Evolutionary conservation across 164 flowering plant species (phyloP), one percentile per base, ranked within the genome.

Genomic region (Dillenia suffruticosa): DNA sequence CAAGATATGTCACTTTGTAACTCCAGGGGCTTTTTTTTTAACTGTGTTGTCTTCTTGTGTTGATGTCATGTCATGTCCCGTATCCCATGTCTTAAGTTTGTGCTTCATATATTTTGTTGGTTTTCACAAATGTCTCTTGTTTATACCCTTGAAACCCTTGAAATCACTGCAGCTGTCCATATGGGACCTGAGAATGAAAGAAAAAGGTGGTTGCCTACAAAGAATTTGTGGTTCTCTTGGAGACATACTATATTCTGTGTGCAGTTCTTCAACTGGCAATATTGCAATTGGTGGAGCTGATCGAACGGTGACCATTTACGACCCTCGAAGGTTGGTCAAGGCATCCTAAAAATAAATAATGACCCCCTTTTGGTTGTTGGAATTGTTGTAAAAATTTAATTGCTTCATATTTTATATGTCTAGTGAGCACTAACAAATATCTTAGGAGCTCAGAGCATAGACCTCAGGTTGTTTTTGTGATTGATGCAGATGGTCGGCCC

Each of bases 271-370:
- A 55, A 69, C 65, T 68, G 84, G 92, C 68, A 65, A 73, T 67
- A 63, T 91, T 74, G 97, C 92, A 16, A 89, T 78, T 10, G 96
- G 86, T 72, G 97, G 97, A 64, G 81, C 88, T 61, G 96, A 91
- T 70, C 93, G 93, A 45, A 81, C 87, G 65, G 84, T 89, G 51
- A 78, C 92, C 24, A 68, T 89, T 51, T 89, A 89, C 77, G 97
- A 91, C 73, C 89, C 91, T 76, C 90, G 97, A 72, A 89, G 90
- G 96, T 91, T 62, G 15, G 70, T 70, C 16, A 16, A 32, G 22
- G 22, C 1, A 1, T 19, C 22, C 22, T 19, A 19, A 19, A 19
- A 19, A 19, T 19, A 19, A 19, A 19, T 19, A 19, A 19, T 19
- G 22, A 19, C 22, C 22, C 22, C 22, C 1, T 19, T 19, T 19